Percentiles rank a stretch among this genome's conserved stretches.
Evolutionary conservation across 805 yeast genomes (phyloP).

Genomic region (Starmerella sp.): DNA sequence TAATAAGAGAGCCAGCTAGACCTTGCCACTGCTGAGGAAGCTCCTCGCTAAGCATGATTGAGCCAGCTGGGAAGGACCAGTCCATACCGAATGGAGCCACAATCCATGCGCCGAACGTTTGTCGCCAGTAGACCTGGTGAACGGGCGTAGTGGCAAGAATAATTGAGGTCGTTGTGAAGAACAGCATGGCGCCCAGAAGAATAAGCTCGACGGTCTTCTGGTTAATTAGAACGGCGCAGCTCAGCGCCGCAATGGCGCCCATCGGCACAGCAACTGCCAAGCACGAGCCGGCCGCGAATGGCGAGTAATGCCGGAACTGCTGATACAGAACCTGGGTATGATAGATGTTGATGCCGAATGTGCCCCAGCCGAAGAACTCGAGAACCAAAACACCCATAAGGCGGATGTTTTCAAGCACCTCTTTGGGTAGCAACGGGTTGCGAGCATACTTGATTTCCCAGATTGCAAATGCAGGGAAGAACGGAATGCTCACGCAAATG

Average conservation of each 20-base stretch:
- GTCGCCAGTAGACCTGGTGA: slow-evolving; percentile 47
- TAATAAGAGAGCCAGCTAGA: slow-evolving; percentile 61
- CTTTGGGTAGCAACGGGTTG: slow-evolving; percentile 45
- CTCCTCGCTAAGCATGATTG: slow-evolving; percentile 47
- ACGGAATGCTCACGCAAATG: slow-evolving; percentile 39
- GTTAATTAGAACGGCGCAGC: slow-evolving; percentile 40
- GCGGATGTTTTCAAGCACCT: slow-evolving; percentile 38
- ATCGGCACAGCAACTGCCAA: slow-evolving; percentile 38
- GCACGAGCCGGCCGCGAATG: slow-evolving; percentile 40
- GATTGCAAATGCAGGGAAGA: slow-evolving; percentile 37
- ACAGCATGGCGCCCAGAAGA: slow-evolving; percentile 40
- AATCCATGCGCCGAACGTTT: slow-evolving; percentile 44
- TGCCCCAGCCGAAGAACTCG: slow-evolving; percentile 61
- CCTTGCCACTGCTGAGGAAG: slow-evolving; percentile 60
- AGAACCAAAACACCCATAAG: slow-evolving; percentile 37
- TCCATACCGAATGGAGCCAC: slow-evolving; percentile 66
- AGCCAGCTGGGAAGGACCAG: slow-evolving; percentile 61
- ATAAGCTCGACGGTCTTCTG: slow-evolving; percentile 41
- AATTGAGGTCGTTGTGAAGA: slow-evolving; percentile 44
- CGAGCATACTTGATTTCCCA: slow-evolving; percentile 38
- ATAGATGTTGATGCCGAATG: slow-evolving; percentile 64
- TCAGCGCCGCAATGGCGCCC: slow-evolving; percentile 46
- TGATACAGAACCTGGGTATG: slow-evolving; percentile 41
- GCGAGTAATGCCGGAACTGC: slow-evolving; percentile 36
- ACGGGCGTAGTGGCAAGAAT: slow-evolving; percentile 47